Evolutionary conservation across 148 eudicot genomes (phyloP).

Genomic region (Polygonum maritimum): DNA sequence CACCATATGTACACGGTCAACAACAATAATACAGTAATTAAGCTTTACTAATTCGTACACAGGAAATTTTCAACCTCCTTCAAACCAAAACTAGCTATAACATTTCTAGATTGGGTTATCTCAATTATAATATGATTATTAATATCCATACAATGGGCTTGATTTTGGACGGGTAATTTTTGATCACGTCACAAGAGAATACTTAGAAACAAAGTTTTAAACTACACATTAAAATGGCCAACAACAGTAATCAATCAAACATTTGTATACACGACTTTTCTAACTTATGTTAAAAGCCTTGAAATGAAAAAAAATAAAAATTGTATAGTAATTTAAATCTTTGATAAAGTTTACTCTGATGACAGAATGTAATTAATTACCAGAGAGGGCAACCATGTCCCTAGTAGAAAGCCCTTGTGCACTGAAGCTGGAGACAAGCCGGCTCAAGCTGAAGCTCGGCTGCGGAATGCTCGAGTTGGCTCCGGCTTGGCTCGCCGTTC

Average conservation of each 20-base stretch:
- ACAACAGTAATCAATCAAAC: not conserved
- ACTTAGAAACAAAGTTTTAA: not conserved
- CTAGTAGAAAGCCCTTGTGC: constrained; percentile 40
- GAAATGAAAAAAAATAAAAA: too few relatives aligned
- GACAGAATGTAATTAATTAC: not conserved
- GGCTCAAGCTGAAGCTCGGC: constrained; percentile 30
- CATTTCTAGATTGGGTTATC: not conserved
- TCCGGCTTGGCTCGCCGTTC: constrained; percentile 38
- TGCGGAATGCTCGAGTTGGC: constrained; percentile 53
- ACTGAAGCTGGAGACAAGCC: constrained; percentile 34
- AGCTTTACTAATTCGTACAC: not conserved
- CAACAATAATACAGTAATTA: not conserved
- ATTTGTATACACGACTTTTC: too few relatives aligned
- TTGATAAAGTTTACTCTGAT: too few relatives aligned
- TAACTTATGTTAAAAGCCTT: too few relatives aligned
- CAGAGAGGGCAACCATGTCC: constrained; percentile 45
- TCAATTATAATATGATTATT: too few relatives aligned
- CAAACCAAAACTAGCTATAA: not conserved
- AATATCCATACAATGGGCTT: not conserved
- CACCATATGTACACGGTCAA: not conserved
- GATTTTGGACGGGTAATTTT: not conserved
- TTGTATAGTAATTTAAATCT: too few relatives aligned
- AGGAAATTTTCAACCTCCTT: not conserved
- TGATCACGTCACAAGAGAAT: not conserved
- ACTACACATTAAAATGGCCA: not conserved